phyloP scores from a whole-genome alignment of 148 eudicot genomes.

The Nepenthes mirabilis region DNA sequence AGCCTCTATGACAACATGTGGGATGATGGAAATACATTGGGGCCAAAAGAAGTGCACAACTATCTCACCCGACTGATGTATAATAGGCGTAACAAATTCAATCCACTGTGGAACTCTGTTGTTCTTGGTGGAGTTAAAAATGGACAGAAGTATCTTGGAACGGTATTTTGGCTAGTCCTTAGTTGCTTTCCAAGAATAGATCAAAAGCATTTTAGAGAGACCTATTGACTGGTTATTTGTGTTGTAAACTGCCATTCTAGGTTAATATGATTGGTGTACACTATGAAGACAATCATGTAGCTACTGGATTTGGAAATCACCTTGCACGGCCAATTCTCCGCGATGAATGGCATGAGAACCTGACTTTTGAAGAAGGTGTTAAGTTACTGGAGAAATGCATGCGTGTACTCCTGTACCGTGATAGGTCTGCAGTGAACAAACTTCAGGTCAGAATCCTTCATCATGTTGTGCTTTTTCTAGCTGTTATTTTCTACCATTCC shows the following conservation, averaged over 20 bases:
- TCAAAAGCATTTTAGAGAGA: no score
- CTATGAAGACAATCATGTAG: conserved; percentile 78
- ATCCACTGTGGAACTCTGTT: conserved; percentile 93
- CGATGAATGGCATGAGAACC: conserved; percentile 73
- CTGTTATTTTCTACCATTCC: neutral
- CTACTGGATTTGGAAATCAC: conserved; percentile 96
- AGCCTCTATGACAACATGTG: conserved; percentile 91
- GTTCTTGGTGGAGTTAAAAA: conserved; percentile 95
- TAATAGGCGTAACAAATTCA: conserved; percentile 90
- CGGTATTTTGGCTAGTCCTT: conserved; percentile 18
- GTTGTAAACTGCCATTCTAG: conserved; percentile 17
- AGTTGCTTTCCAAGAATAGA: neutral
- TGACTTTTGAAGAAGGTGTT: conserved; percentile 90
- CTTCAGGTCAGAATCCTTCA: conserved; percentile 44
- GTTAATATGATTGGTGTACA: conserved; percentile 97
- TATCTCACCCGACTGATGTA: conserved; percentile 82
- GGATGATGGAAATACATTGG: conserved; percentile 95
- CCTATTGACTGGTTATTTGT: neutral
- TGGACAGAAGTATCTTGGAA: conserved; percentile 91
- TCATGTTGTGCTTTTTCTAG: neutral
- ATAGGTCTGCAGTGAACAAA: conserved; percentile 91
- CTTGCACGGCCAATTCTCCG: conserved; percentile 89
- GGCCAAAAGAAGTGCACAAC: conserved; percentile 90
- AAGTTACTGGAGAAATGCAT: conserved; percentile 83
- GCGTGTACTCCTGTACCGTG: conserved; percentile 93